These are phyloP conservation scores for Scenedesmus sp. DNA, from an alignment of 163 green algal genomes.

Conservation along the genomic window DNA sequence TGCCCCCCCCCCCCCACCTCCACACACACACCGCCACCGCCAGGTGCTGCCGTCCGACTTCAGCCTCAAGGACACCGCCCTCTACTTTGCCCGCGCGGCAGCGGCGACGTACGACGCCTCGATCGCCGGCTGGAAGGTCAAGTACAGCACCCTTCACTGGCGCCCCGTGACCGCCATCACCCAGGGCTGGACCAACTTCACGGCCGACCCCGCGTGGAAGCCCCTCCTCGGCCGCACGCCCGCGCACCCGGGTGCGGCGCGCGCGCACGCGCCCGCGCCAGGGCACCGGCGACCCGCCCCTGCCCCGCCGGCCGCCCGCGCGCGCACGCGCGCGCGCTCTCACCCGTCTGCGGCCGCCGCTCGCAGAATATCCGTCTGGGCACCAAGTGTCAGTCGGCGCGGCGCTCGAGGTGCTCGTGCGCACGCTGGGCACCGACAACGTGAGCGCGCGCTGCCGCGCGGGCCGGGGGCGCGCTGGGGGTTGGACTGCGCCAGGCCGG, in stretches of 20 bases:
- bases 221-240: conserved; percentile 22
- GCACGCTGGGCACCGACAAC: conserved; percentile 16
- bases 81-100: conserved; percentile 22
- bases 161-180: conserved; percentile 31
- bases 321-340: too few relatives aligned
- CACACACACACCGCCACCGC: neutral
- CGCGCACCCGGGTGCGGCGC: neutral
- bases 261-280: too few relatives aligned
- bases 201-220: neutral
- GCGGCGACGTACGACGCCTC: conserved; percentile 8
- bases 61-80: neutral
- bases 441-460: neutral
- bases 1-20: neutral
- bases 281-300: too few relatives aligned
- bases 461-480: too few relatives aligned
- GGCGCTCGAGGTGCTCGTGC: conserved; percentile 25
- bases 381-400: conserved; percentile 18
- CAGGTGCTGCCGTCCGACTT: conserved; percentile 25
- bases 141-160: conserved; percentile 34
- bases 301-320: too few relatives aligned
- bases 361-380: neutral
- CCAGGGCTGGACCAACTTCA: neutral
- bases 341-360: too few relatives aligned
- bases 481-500: too few relatives aligned
- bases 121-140: conserved; percentile 34